Evolutionary conservation across 2,329 filamentous ascomycete species (phyloP).

Genomic region (Leptodontidium sp.): DNA sequence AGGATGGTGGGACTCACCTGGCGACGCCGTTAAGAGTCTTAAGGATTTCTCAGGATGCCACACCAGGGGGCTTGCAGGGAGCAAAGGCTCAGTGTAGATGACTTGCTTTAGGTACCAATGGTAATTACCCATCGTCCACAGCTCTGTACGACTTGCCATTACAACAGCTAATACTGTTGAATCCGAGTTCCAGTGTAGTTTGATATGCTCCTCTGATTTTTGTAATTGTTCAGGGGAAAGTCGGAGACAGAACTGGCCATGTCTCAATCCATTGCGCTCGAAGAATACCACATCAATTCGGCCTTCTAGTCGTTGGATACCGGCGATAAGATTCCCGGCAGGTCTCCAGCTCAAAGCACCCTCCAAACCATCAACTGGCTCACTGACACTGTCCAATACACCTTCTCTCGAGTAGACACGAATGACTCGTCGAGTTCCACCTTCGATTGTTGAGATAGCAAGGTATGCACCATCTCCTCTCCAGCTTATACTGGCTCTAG

Average conservation of each 20-base stretch:
- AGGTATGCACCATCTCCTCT: conserved; percentile 92
- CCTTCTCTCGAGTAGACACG: conserved; percentile 92
- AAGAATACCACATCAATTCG: conserved; percentile 91
- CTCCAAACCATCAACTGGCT: conserved; percentile 93
- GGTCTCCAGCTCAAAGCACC: conserved; percentile 90
- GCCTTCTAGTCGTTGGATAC: conserved; percentile 75
- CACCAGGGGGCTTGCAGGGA: conserved; percentile 48
- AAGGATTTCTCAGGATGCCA: conserved; percentile 93
- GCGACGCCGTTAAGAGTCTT: conserved; percentile 64
- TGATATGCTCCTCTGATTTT: conserved; percentile 64
- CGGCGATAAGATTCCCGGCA: conserved; percentile 88
- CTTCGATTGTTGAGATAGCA: conserved; percentile 82
- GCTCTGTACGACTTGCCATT: conserved; percentile 77
- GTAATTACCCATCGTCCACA: conserved; percentile 98
- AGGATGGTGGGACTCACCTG: conserved; percentile 51
- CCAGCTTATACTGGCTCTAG: conserved; percentile 81
- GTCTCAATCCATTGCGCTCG: conserved; percentile 95
- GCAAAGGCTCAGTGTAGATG: conserved; percentile 57
- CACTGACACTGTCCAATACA: conserved; percentile 88
- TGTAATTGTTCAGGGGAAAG: conserved; percentile 65
- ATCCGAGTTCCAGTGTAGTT: conserved; percentile 87
- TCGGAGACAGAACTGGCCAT: conserved; percentile 89
- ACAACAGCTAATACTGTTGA: conserved; percentile 89
- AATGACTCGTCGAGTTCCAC: conserved; percentile 76
- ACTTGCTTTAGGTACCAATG: conserved; percentile 98